phyloP scores from a whole-genome alignment of 352 stramenopile genomes.

The Globisporangium camurandrum region DNA sequence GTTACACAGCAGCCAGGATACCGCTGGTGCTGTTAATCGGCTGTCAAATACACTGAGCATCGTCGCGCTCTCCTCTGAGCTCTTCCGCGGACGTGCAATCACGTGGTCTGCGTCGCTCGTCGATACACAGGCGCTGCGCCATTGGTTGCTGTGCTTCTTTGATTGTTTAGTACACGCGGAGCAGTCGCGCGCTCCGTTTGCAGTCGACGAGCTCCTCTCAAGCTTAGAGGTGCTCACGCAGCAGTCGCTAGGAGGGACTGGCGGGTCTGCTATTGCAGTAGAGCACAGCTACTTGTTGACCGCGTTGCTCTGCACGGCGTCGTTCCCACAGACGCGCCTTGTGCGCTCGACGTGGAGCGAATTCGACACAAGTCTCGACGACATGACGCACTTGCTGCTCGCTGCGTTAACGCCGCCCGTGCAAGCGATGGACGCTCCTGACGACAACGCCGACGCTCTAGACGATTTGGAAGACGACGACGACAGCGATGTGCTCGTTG shows the following conservation, averaged over 20 bases:
- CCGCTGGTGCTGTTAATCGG: constrained; percentile 7
- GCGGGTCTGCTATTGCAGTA: not conserved
- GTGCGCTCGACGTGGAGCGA: constrained; percentile 9
- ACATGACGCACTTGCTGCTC: constrained; percentile 6
- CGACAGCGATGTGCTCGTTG: constrained; percentile 6
- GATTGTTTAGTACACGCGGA: constrained; percentile 16
- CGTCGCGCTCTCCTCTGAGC: constrained; percentile 1
- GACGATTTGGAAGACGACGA: too few species aligned
- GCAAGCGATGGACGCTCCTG: not conserved
- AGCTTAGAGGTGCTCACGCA: constrained; percentile 10
- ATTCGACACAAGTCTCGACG: constrained; percentile 2
- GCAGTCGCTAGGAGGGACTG: too few species aligned
- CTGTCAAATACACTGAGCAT: constrained; percentile 14
- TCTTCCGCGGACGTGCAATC: constrained; percentile 8
- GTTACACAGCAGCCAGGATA: constrained; percentile 6
- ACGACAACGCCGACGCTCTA: not conserved
- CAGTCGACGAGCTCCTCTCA: constrained; percentile 13
- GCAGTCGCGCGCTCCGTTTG: constrained; percentile 21
- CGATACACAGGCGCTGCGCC: constrained; percentile 8
- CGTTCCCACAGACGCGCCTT: constrained; percentile 16
- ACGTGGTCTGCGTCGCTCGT: constrained; percentile 14
- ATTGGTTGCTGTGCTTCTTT: constrained; percentile 17
- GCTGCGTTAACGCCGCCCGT: not conserved
- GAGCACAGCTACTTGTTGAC: constrained; percentile 26
- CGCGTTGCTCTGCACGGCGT: constrained; percentile 31